A percentile compares a stretch with the other conserved stretches of the same genome.
Evolutionary conservation across 2,329 filamentous ascomycete species (phyloP).

Genomic region (Hyphodiscus sp.): DNA sequence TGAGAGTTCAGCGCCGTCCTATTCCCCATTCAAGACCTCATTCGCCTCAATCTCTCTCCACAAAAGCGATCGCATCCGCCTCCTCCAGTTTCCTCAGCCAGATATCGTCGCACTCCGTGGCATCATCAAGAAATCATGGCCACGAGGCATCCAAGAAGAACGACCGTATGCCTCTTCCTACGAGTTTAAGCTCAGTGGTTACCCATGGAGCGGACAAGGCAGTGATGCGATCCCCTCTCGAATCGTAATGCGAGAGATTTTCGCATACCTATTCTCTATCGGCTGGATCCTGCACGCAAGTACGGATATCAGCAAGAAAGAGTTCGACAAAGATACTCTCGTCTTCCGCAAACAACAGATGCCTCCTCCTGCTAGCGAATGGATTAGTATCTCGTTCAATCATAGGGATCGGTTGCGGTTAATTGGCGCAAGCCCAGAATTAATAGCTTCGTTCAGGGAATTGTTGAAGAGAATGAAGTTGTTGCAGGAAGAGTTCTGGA

Average conservation of each 20-base stretch:
- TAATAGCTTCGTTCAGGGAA: conserved; percentile 16
- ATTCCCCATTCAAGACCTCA: conserved; percentile 16
- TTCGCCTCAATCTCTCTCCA: conserved; percentile 31
- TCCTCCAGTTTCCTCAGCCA: conserved; percentile 30
- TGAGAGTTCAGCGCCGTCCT: too few species aligned
- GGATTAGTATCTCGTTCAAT: conserved; percentile 34
- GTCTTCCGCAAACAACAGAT: conserved; percentile 33
- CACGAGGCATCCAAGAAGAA: conserved; percentile 28
- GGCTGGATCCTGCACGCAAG: conserved; percentile 34
- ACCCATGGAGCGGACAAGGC: conserved; percentile 30
- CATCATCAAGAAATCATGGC: conserved; percentile 25
- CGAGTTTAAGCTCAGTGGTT: conserved; percentile 33
- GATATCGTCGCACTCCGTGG: conserved; percentile 26
- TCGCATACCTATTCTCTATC: conserved; percentile 29
- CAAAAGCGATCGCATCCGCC: conserved; percentile 29
- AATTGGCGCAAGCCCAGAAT: conserved; percentile 26
- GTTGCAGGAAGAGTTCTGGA: conserved; percentile 21
- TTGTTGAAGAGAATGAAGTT: conserved; percentile 13
- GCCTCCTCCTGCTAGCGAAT: conserved; percentile 31
- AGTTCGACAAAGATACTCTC: conserved; percentile 31
- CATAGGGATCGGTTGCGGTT: conserved; percentile 28
- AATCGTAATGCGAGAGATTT: conserved; percentile 28
- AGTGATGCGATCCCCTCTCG: conserved; percentile 28
- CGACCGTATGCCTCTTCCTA: conserved; percentile 29
- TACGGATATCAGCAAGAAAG: conserved; percentile 32